Evolutionary conservation across 129 eudicot genomes (phyloP), one percentile per base, ranked within the genome.

Genomic region (Flaveria robusta): DNA sequence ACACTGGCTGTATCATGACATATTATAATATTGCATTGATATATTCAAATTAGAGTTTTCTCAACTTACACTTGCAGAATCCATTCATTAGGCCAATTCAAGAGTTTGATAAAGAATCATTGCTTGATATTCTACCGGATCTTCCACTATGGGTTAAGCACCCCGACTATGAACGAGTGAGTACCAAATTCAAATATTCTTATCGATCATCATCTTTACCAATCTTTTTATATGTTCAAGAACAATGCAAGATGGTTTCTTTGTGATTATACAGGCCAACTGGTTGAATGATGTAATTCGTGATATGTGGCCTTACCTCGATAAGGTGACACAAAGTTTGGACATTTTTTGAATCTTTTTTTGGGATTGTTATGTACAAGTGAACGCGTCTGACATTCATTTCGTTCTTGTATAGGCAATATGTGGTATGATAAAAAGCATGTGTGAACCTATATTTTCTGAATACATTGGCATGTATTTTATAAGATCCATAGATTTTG

Each of bases 141-240:
- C 86, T 92, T 78, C 97, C 97, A 70, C 64, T 87, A 12, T 92
- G 97, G 97, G 91, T 89, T 75, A 92, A 89, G 81, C 85, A 79
- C 78, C 90, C 97, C 20, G 96, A 92, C 74, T 87, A 82, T 51
- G 96, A 92, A 78, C 84, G 97, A 23, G 97, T 92, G 75, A 80
- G 92, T 65, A 74, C 45, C 11, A 31, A 18, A 31, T 42, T 71
- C 45, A 22, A 49, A 20, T 41, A 9, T 62, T 39, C 22, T 56
- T 71, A 19, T 14, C 31, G 52, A 55, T 39, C 63, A 72, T 76
- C 41, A 43, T 80, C 22, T 7, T 24, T 52, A 52, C 11, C 31
- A 27, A 15, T 63, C 0, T 15, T 31, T 23, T 71, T 45, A 50
- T 77, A 68, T 43, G 58, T 74, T 43, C 27, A 18, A 55, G 42